A percentile compares a stretch with the other conserved stretches of the same genome.
Conservation (phyloP, 2,329 filamentous ascomycete genomes). For the Trichoderma citrinoviride region DNA sequence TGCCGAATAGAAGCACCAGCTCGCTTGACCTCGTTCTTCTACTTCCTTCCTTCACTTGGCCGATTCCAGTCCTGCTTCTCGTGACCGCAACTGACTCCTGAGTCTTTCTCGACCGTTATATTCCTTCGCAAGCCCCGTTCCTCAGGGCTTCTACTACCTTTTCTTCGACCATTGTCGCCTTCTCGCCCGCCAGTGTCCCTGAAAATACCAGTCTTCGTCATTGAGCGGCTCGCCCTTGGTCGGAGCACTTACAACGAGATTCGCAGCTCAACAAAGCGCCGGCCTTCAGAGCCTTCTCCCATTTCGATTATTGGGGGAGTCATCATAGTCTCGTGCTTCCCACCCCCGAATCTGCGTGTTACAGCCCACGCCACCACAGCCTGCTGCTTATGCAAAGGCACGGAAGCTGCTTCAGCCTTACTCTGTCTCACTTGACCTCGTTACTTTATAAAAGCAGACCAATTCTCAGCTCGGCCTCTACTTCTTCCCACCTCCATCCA, state of each 20-base stretch:
- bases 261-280: conserved; percentile 6
- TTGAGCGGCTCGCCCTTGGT: not conserved
- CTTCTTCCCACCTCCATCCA: not conserved
- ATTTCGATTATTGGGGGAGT: not conserved
- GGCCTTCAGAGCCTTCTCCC: conserved; percentile 4
- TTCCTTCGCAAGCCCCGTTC: not conserved
- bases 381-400: conserved; percentile 20
- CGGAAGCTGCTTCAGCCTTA: conserved; percentile 19
- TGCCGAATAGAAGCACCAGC: too few species aligned
- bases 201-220: not conserved
- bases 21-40: too few species aligned
- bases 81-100: too few species aligned
- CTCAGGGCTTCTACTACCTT: not conserved
- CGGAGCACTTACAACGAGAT: conserved; percentile 4
- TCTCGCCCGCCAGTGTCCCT: not conserved
- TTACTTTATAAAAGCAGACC: conserved; percentile 9
- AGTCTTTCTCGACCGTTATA: too few species aligned
- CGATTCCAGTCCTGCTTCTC: too few species aligned
- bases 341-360: conserved; percentile 17
- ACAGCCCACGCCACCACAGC: conserved; percentile 18
- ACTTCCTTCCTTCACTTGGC: too few species aligned
- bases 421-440: conserved; percentile 14
- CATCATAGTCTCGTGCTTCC: conserved; percentile 11
- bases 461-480: conserved; percentile 7
- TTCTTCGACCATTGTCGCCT: not conserved